phyloP scores from a whole-genome alignment of 768 basidiomycete species.

The Hericium coralloides region DNA sequence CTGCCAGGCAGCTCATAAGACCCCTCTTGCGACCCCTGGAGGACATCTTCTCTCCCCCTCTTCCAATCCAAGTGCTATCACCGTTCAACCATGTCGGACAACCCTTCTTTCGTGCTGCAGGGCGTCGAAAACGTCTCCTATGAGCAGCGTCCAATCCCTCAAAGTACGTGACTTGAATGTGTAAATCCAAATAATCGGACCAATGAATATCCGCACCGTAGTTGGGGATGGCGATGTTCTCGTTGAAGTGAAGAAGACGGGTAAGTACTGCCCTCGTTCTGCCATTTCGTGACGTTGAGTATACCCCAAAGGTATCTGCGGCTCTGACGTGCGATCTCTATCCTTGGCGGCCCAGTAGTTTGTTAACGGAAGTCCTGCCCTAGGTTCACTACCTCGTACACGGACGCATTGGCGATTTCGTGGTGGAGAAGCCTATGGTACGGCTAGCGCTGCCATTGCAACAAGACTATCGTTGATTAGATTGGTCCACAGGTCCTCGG shows the following conservation, averaged over 20 bases:
- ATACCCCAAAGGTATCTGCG: constrained; percentile 64
- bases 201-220: constrained; percentile 20
- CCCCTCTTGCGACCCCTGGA: not conserved
- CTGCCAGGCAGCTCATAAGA: not conserved
- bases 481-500: constrained; percentile 61
- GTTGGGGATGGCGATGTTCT: constrained; percentile 73
- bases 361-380: constrained; percentile 4
- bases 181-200: not conserved
- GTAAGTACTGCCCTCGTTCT: constrained; percentile 27
- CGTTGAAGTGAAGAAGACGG: constrained; percentile 87
- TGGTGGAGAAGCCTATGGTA: constrained; percentile 78
- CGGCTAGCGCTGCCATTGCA: not conserved
- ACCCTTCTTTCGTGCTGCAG: constrained; percentile 72
- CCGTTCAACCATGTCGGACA: constrained; percentile 50
- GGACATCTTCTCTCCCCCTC: not conserved
- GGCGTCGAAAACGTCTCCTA: constrained; percentile 60
- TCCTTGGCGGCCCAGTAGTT: constrained; percentile 1
- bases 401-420: constrained; percentile 72
- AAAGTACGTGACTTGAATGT: constrained; percentile 34
- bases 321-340: constrained; percentile 59
- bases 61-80: not conserved
- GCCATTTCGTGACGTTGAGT: constrained; percentile 1
- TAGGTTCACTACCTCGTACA: constrained; percentile 76
- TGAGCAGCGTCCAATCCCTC: constrained; percentile 69
- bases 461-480: too few relatives aligned